Conservation (phyloP, 176 grass and related monocot genomes). For the Musa troglodytarum region DNA sequence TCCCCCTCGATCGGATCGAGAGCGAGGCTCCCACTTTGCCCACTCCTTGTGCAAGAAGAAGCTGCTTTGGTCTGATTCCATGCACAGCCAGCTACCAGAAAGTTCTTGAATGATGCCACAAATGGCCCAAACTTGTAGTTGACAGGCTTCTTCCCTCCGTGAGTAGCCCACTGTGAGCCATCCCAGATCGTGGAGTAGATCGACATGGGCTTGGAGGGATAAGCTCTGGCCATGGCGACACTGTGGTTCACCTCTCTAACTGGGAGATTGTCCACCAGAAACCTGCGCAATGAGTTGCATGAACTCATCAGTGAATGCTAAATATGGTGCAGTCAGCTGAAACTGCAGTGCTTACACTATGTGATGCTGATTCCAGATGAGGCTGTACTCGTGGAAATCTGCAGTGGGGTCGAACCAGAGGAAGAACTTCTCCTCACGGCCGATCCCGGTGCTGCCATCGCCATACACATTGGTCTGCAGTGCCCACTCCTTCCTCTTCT, state of each 20-base stretch:
- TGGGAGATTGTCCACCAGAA: constrained; percentile 8
- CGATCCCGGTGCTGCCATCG: neutral
- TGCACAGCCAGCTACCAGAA: neutral
- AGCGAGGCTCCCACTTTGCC: neutral
- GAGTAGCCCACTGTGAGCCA: constrained; percentile 6
- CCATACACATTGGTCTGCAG: constrained; percentile 12
- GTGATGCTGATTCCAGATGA: constrained; percentile 11
- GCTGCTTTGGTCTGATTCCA: neutral
- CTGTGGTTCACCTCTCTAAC: constrained; percentile 11
- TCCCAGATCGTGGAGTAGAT: constrained; percentile 5
- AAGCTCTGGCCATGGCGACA: constrained; percentile 4
- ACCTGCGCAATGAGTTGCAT: neutral
- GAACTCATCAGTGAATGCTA: neutral
- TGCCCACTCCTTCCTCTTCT: constrained; percentile 12
- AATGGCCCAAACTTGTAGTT: constrained; percentile 4
- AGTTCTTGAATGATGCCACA: neutral
- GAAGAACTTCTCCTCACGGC: constrained; percentile 14
- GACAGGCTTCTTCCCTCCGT: constrained; percentile 7
- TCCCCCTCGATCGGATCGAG: neutral
- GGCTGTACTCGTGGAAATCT: constrained; percentile 11
- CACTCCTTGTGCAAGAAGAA: neutral
- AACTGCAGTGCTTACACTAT: neutral
- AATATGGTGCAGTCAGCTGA: neutral
- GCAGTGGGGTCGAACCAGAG: constrained; percentile 11
- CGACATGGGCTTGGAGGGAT: neutral